phyloP scores from a whole-genome alignment of 75 land plant species.

The Adiantum capillusveneris region DNA sequence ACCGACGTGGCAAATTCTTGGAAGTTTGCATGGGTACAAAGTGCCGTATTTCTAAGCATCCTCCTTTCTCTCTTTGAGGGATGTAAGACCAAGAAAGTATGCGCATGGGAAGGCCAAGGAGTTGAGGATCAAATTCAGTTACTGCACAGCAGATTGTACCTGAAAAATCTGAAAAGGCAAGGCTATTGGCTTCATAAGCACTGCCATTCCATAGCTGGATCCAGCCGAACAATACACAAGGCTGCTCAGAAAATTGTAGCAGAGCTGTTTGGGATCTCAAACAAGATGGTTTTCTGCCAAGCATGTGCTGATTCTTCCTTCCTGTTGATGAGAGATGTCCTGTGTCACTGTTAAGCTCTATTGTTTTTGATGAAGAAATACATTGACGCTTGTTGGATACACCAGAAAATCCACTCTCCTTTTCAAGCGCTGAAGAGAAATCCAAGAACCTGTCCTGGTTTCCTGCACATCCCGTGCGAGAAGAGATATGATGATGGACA shows the following conservation, averaged over 20 bases:
- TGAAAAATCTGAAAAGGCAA: slow-evolving; percentile 21
- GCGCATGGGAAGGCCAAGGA: slow-evolving; percentile 14
- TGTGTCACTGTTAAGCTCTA: too few relatives aligned
- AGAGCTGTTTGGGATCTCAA: background rate
- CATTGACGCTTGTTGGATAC: too few relatives aligned
- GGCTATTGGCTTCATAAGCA: slow-evolving; percentile 14
- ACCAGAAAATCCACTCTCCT: too few relatives aligned
- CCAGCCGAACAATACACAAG: slow-evolving; percentile 13
- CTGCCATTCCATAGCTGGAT: slow-evolving; percentile 24
- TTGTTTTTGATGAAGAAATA: too few relatives aligned
- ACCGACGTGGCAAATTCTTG: background rate
- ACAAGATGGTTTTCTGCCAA: too few relatives aligned
- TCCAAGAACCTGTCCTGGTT: too few relatives aligned
- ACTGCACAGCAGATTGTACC: slow-evolving; percentile 15
- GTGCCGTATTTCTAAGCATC: slow-evolving; percentile 15
- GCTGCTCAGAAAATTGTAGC: background rate
- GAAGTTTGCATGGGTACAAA: slow-evolving; percentile 4
- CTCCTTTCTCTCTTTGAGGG: slow-evolving; percentile 6
- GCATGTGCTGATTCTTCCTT: too few relatives aligned
- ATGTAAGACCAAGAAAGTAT: slow-evolving; percentile 19
- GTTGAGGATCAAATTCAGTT: slow-evolving; percentile 7
- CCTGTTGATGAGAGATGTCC: too few relatives aligned
- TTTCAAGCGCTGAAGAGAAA: too few relatives aligned
- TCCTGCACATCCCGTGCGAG: too few relatives aligned
- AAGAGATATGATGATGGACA: too few relatives aligned